These are phyloP conservation scores for Protomyces inundatus DNA, from an alignment of 1,139 yeast species.

Conservation along the genomic window DNA sequence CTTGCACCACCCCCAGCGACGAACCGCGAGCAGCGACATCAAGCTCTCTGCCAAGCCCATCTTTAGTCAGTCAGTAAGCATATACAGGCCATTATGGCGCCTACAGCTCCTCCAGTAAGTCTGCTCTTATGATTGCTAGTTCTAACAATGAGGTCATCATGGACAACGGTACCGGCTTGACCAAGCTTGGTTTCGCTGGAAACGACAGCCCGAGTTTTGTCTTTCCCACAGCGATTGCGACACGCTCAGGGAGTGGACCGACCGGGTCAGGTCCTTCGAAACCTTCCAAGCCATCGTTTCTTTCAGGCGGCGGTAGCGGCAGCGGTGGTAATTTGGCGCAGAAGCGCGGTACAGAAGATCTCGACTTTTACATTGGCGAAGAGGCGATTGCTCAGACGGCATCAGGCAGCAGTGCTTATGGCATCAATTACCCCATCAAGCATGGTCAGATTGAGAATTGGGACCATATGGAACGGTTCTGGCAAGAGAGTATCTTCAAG, in stretches of 20 bases:
- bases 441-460: slow-evolving; percentile 98
- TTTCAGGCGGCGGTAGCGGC: slow-evolving; percentile 33
- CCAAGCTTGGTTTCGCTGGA: slow-evolving; percentile 97
- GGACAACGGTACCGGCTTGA: slow-evolving; percentile 88
- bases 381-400: slow-evolving; percentile 91
- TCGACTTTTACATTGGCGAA: slow-evolving; percentile 92
- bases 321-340: slow-evolving; percentile 47
- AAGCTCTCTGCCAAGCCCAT: neutral
- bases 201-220: slow-evolving; percentile 96
- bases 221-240: slow-evolving; percentile 96
- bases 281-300: slow-evolving; percentile 37
- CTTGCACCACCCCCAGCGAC: neutral
- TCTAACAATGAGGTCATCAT: slow-evolving; percentile 6
- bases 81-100: slow-evolving; percentile 5
- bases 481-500: slow-evolving; percentile 96
- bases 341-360: slow-evolving; percentile 88
- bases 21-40: neutral
- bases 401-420: slow-evolving; percentile 49
- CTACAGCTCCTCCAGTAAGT: slow-evolving; percentile 59
- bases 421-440: slow-evolving; percentile 83
- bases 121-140: neutral
- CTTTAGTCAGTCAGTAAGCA: neutral
- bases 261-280: slow-evolving; percentile 33
- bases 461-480: slow-evolving; percentile 99
- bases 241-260: slow-evolving; percentile 48